Percentiles rank a stretch among this genome's conserved stretches.
Evolutionary conservation across 495 filamentous ascomycete species (phyloP).

Genomic region (Neurospora sp.): DNA sequence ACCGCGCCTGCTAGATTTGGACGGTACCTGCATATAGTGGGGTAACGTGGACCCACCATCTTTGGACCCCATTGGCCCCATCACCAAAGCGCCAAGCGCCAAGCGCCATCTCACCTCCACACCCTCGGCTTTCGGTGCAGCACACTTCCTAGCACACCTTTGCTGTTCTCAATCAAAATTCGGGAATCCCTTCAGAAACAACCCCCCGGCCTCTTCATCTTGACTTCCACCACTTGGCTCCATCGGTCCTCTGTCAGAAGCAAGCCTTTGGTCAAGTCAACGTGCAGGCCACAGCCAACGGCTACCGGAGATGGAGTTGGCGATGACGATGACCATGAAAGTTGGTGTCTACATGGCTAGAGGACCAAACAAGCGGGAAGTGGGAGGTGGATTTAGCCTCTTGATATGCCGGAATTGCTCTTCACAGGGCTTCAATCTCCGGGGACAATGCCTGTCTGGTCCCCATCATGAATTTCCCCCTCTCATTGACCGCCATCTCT

Average conservation of each 20-base stretch:
- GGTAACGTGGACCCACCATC: not conserved
- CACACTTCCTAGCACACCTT: not conserved
- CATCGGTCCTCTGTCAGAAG: not conserved
- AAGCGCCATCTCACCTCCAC: slow-evolving; percentile 1
- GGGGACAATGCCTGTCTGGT: not conserved
- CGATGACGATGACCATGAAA: not conserved
- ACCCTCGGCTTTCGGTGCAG: not conserved
- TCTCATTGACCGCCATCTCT: not conserved
- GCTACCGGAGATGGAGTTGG: not conserved
- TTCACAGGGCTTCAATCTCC: not conserved
- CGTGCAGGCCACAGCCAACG: not conserved
- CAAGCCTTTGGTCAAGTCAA: not conserved
- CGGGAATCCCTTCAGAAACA: not conserved
- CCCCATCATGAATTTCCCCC: not conserved
- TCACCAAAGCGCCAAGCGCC: not conserved
- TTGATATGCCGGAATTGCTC: not conserved
- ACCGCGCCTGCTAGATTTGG: not conserved
- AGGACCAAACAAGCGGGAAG: not conserved
- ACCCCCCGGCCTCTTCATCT: not conserved
- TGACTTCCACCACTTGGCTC: not conserved
- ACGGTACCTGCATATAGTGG: slow-evolving; percentile 13
- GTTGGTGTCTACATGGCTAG: not conserved
- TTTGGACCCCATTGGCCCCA: not conserved
- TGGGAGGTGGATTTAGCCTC: not conserved
- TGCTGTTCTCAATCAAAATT: not conserved